Base-by-base conservation (phyloP, 345 rosid genomes). In the Moringa oleifera region DNA sequence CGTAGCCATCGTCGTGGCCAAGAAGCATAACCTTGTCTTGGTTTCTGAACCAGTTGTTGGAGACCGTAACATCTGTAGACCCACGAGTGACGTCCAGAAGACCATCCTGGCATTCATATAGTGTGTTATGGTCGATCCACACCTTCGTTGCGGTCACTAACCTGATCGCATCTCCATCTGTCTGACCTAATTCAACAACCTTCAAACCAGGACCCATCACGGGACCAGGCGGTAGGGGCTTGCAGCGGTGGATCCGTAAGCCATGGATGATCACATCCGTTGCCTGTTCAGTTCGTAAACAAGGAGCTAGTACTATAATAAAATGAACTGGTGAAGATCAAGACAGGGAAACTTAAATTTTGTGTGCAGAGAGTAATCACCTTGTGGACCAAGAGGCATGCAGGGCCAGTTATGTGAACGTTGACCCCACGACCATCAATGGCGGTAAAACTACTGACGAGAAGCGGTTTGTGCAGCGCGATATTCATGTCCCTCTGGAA, bases 251-350 rank as follows among this genome's bases (percentile, higher is more conserved):
- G 70, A 90, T 87, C 25, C 74, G 73, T 1, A 90, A 68, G 15
- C 93, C 89, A 52, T 92, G 97, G 66, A 85, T 83, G 74, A 89
- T 90, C 23, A 84, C 80, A 69, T 87, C 79, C 0, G 71, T 81
- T 24, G 88, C 88, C 79, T 53, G 47, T n/a, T n/a, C n/a, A n/a
- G n/a, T n/a, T n/a, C n/a, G n/a, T n/a, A n/a, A n/a, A n/a, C n/a
- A n/a, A n/a, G n/a, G n/a, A n/a, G n/a, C n/a, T n/a, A n/a, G n/a
- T n/a, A n/a, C n/a, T n/a, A n/a, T n/a, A n/a, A n/a, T n/a, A n/a
- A n/a, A n/a, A n/a, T n/a, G n/a, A n/a, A n/a, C n/a, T n/a, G n/a
- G n/a, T n/a, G n/a, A n/a, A n/a, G n/a, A n/a, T n/a, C n/a, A n/a
- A n/a, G n/a, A n/a, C n/a, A n/a, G n/a, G n/a, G n/a, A n/a, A n/a